Conservation (phyloP, 2,329 filamentous ascomycete genomes). For the Eutypa lata region DNA sequence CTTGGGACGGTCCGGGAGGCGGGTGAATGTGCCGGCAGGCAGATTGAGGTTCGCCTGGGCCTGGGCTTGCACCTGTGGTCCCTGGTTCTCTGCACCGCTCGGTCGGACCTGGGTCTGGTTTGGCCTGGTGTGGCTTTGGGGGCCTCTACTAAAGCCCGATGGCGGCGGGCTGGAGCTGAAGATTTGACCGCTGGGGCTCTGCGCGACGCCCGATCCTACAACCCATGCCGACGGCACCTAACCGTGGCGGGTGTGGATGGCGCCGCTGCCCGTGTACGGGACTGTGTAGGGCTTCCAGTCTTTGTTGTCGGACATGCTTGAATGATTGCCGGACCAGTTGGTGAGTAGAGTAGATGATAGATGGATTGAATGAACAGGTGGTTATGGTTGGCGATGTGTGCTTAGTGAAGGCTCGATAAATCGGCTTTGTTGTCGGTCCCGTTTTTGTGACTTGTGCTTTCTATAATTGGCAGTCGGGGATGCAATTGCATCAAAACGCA, state of each 20-base stretch:
- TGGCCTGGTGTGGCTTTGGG: neutral
- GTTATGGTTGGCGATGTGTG: neutral
- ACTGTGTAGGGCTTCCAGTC: constrained; percentile 24
- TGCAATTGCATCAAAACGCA: too few relatives aligned
- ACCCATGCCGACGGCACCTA: neutral
- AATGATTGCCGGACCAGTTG: neutral
- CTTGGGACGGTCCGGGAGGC: neutral
- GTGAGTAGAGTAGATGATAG: neutral
- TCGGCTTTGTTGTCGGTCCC: too few relatives aligned
- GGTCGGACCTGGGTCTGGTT: neutral
- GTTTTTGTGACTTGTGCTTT: too few relatives aligned
- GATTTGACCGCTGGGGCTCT: constrained; percentile 10
- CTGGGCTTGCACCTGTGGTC: neutral
- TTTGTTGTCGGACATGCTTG: constrained; percentile 4
- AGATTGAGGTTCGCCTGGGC: neutral
- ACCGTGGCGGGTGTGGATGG: constrained; percentile 15
- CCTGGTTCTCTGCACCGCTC: neutral
- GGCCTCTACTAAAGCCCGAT: neutral
- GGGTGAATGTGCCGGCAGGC: neutral
- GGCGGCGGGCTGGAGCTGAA: constrained; percentile 7
- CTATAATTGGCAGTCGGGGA: too few relatives aligned
- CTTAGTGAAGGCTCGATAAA: too few relatives aligned
- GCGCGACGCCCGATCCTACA: constrained; percentile 3
- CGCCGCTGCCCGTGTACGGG: constrained; percentile 22
- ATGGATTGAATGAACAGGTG: neutral